Evolutionary conservation across 2,329 filamentous ascomycete genomes (phyloP), one percentile per base, ranked within the genome.

Genomic region (Dothiorella sarmentorum): DNA sequence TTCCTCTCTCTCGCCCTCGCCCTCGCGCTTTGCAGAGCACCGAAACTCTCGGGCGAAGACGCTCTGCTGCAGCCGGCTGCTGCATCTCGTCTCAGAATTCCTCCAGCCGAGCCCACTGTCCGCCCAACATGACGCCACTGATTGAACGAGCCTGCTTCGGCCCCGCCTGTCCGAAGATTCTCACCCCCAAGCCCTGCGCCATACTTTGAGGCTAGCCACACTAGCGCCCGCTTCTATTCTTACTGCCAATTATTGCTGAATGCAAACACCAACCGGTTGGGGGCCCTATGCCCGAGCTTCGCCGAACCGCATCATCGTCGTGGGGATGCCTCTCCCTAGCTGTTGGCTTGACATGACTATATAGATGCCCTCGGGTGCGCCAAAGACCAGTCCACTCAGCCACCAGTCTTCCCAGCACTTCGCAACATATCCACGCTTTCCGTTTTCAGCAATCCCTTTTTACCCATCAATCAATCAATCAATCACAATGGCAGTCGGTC

Each of bases 401-500:
- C 49, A 27, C 22, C 49, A 53, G 27, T 38, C 49, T 18, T 29
- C 49, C 40, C 49, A 31, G 13, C 45, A 27, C 37, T 11, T 24
- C n/a, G 20, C 22, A 31, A 27, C 17, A 20, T 37, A 29, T 35
- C 45, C 20, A 26, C 27, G 18, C 18, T 24, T 17, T 26, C 18
- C n/a, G 22, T 22, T 37, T 40, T 37, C 44, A 38, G n/a, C n/a
- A 40, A 22, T 22, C n/a, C 44, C 13, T 10, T 42, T 33, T 26
- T 20, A 7, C 13, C 44, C 24, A 15, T 27, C 56, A 52, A 60
- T 29, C 49, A 55, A n/a, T n/a, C n/a, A 56, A 56, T 60, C 22
- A 67, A 63, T 64, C 67, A 70, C 63, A 74, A 75, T 74, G 72
- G 67, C 72, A 59, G 62, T 66, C 61, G 63, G 59, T n/a, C n/a